Evolutionary conservation across 1,139 yeast species (phyloP), one percentile per base, ranked within the genome.

Genomic region (Pichia kudriavzevii): DNA sequence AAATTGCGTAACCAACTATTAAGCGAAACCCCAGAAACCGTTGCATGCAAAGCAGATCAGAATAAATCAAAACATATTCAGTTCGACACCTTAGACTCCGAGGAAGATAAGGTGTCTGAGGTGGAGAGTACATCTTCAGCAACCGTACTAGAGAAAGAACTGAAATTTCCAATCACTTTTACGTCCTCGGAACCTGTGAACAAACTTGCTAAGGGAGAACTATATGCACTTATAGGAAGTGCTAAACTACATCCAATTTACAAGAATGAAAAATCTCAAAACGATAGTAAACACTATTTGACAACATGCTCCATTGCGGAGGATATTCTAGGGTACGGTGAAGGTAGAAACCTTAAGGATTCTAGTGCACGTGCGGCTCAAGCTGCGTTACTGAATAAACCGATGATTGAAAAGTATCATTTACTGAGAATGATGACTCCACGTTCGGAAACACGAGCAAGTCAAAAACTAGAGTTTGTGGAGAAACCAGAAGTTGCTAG

Each of bases 151-250:
- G 19, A 12, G 7, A 22, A 26, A 19, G 17, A 30, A 14, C 12
- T 20, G 7, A 26, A 35, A 19, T 36, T 36, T 13, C 42, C 42
- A 29, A 11, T 39, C 3, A 39, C 25, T 2, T 11, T 39, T 5
- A 30, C 27, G 11, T 29, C 38, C 3, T 18, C 42, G 2, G 53
- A 67, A 52, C 58, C 57, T 66, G 8, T 54, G 7, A 67, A 77
- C 47, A 68, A 65, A 41, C 71, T 72, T 34, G 84, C 93, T n/a
- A 91, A 91, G 50, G 71, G 77, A 13, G 79, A 78, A 42, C 63
- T 91, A 13, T 88, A 91, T 52, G 75, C 88, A 2, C 62, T 80
- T 34, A 75, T 91, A 35, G 96, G 96, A 0, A 71, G 78, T 28
- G 88, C 91, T 0, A 69, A 73, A 4, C 60, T 69, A 40, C 77